Percentiles rank a stretch among this genome's conserved stretches.
Evolutionary conservation across 2,329 filamentous ascomycete genomes (phyloP).

Genomic region (Hypoxylon sp.): DNA sequence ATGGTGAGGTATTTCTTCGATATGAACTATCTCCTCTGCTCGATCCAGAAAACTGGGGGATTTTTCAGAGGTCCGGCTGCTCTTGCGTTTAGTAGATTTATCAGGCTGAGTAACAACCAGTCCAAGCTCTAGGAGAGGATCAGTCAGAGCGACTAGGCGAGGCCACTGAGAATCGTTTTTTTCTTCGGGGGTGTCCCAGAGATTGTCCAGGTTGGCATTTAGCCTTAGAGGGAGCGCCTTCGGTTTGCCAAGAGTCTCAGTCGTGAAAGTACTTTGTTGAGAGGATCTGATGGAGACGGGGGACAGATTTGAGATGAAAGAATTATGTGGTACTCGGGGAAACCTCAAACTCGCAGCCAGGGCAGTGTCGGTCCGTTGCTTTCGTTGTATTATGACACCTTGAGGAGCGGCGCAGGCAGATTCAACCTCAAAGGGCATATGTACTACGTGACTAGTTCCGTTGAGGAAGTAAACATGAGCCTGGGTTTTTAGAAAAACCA

Average conservation of each 20-base stretch:
- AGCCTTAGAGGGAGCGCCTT: slow-evolving; percentile 68
- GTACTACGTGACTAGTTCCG: slow-evolving; percentile 88
- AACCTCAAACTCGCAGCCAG: slow-evolving; percentile 69
- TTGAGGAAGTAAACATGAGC: slow-evolving; percentile 93
- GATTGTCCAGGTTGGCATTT: slow-evolving; percentile 69
- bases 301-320: slow-evolving; percentile 80
- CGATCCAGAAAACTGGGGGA: slow-evolving; percentile 75
- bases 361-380: slow-evolving; percentile 68
- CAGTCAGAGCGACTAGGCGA: slow-evolving; percentile 85
- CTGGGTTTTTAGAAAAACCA: slow-evolving; percentile 93
- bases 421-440: slow-evolving; percentile 95
- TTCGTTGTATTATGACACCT: slow-evolving; percentile 90
- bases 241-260: slow-evolving; percentile 69
- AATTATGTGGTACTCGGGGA: slow-evolving; percentile 81
- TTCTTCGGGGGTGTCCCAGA: slow-evolving; percentile 70
- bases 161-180: slow-evolving; percentile 75
- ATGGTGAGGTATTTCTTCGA: slow-evolving; percentile 77
- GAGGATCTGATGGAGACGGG: slow-evolving; percentile 65
- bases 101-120: slow-evolving; percentile 78
- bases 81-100: slow-evolving; percentile 55
- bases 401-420: slow-evolving; percentile 84
- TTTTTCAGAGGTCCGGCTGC: slow-evolving; percentile 59
- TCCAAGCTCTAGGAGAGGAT: slow-evolving; percentile 88
- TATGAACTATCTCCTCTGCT: slow-evolving; percentile 86
- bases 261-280: slow-evolving; percentile 68